phyloP scores from a whole-genome alignment of 108 stramenopile genomes.

The Fistulifera pelliculosa region DNA sequence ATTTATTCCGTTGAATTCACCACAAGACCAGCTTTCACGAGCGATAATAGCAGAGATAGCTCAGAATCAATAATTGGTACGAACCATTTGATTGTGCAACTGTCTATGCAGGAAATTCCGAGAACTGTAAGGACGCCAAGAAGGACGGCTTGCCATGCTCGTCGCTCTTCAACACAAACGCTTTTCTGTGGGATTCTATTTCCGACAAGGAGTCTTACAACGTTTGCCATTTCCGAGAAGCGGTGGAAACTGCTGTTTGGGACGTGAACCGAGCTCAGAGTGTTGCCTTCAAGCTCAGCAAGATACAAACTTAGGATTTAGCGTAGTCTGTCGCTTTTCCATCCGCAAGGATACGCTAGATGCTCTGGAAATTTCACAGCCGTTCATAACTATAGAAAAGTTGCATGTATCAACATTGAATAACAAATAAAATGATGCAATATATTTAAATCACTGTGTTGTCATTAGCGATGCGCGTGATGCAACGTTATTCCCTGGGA shows the following conservation, averaged over 20 bases:
- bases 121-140: too few relatives aligned
- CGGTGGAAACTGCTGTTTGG: constrained; percentile 3
- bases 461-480: too few relatives aligned
- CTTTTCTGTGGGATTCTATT: neutral
- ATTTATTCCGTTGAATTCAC: neutral
- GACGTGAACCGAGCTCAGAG: neutral
- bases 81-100: neutral
- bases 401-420: too few relatives aligned
- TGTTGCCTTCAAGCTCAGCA: neutral
- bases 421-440: too few relatives aligned
- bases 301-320: neutral
- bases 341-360: too few relatives aligned
- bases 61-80: constrained; percentile 1
- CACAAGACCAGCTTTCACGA: neutral
- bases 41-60: neutral
- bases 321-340: too few relatives aligned
- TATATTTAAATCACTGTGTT: too few relatives aligned
- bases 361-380: too few relatives aligned
- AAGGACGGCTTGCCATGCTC: too few relatives aligned
- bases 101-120: neutral
- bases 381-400: too few relatives aligned
- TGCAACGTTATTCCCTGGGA: too few relatives aligned
- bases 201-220: neutral
- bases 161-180: too few relatives aligned
- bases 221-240: neutral